Evolutionary conservation across 805 yeast genomes (phyloP).

Genomic region (Jamesozyma jinghongensis): DNA sequence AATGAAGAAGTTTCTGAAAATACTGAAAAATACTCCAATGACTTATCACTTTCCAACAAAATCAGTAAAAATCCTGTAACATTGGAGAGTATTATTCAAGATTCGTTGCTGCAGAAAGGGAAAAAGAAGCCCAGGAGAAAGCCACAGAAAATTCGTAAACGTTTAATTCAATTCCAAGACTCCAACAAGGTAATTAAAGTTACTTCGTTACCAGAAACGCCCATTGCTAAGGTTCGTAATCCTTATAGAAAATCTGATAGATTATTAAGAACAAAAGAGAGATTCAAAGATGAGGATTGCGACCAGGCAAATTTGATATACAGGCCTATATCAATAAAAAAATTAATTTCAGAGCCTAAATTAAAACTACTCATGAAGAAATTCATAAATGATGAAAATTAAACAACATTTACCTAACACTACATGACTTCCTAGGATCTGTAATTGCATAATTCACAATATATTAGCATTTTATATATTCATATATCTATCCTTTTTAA

Average conservation of each 20-base stretch:
- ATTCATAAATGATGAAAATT: too few species aligned
- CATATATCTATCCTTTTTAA: not conserved
- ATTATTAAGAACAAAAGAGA: not conserved
- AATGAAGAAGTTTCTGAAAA: not conserved
- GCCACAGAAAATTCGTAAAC: not conserved
- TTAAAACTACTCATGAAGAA: too few species aligned
- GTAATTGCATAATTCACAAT: too few species aligned
- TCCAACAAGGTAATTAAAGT: not conserved
- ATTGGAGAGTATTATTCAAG: slow-evolving; percentile 1
- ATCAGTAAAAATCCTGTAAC: too few species aligned
- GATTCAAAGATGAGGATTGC: slow-evolving; percentile 1
- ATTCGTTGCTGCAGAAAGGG: not conserved
- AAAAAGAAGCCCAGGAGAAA: not conserved
- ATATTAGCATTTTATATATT: not conserved
- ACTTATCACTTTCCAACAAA: too few species aligned
- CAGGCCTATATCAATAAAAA: not conserved
- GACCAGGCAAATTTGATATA: not conserved
- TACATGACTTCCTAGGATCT: not conserved
- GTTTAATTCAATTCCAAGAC: not conserved
- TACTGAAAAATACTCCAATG: not conserved
- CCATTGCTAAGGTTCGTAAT: not conserved
- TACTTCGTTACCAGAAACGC: slow-evolving; percentile 2
- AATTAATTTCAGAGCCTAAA: not conserved
- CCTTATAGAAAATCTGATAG: slow-evolving; percentile 5
- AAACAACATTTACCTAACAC: too few species aligned